Conservation (phyloP, 495 filamentous ascomycete species). For the Aspergillus wentii region DNA sequence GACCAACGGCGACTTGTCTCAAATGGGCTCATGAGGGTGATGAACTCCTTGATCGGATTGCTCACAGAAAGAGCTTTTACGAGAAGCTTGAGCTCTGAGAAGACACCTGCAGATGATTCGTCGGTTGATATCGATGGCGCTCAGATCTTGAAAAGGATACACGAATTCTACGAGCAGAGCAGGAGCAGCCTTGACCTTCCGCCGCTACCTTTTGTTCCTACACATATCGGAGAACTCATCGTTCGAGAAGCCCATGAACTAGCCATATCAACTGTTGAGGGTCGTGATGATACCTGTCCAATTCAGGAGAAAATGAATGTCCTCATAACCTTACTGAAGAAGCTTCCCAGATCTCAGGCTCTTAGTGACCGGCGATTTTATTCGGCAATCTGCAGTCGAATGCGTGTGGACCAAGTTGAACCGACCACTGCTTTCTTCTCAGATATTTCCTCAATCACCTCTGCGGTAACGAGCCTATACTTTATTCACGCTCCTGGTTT, state of each 20-base stretch:
- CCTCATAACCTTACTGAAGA: constrained; percentile 53
- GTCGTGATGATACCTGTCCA: constrained; percentile 13
- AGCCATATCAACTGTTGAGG: constrained; percentile 35
- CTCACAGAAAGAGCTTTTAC: constrained; percentile 69
- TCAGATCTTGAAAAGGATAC: constrained; percentile 56
- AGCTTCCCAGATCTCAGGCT: constrained; percentile 48
- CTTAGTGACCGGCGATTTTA: constrained; percentile 52
- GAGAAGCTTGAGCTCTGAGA: constrained; percentile 26
- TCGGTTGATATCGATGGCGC: constrained; percentile 17
- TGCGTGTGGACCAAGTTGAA: constrained; percentile 15
- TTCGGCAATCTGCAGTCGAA: constrained; percentile 43
- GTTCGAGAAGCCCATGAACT: constrained; percentile 55
- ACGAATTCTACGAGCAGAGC: constrained; percentile 55
- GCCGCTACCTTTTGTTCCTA: constrained; percentile 52
- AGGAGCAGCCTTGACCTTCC: constrained; percentile 40
- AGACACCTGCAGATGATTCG: constrained; percentile 6
- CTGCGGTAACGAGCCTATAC: constrained; percentile 58
- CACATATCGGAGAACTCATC: constrained; percentile 54
- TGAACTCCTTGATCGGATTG: constrained; percentile 44
- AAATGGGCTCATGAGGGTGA: constrained; percentile 23
- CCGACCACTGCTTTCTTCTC: constrained; percentile 33
- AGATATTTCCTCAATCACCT: constrained; percentile 53
- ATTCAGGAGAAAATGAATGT: constrained; percentile 40
- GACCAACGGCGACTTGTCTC: constrained; percentile 21
- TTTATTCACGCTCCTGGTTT: constrained; percentile 41